These are phyloP conservation scores for Theileria sp. DNA, from an alignment of 169 alveolate genomes.

Conservation along the genomic window DNA sequence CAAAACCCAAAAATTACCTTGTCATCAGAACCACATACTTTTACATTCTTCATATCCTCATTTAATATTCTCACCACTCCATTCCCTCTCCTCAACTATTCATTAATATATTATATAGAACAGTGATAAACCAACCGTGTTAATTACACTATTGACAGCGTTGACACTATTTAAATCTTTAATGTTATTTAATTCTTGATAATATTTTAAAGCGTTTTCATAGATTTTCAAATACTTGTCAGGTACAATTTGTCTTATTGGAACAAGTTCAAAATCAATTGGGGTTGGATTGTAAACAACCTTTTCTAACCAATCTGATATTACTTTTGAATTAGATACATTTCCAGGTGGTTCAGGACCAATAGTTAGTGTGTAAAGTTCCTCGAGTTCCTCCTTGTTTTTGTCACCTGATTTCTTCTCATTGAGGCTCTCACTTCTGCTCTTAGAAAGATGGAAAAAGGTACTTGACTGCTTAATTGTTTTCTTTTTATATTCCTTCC, in stretches of 20 bases:
- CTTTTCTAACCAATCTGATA: slow-evolving; percentile 51
- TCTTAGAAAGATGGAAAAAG: slow-evolving; percentile 30
- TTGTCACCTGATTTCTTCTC: not conserved
- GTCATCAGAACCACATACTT: slow-evolving; percentile 25
- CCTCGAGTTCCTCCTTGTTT: slow-evolving; percentile 13
- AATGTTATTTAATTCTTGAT: slow-evolving; percentile 33
- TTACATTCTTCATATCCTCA: slow-evolving; percentile 20
- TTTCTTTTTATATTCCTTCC: slow-evolving; percentile 18
- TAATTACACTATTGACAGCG: not conserved
- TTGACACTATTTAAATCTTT: not conserved
- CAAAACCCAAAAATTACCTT: slow-evolving; percentile 48
- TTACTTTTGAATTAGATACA: slow-evolving; percentile 18
- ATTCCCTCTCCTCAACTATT: slow-evolving; percentile 41
- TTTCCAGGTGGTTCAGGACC: slow-evolving; percentile 64
- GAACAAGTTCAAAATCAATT: slow-evolving; percentile 33
- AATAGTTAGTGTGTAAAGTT: slow-evolving; percentile 43
- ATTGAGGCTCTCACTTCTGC: not conserved
- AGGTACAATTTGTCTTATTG: slow-evolving; percentile 32
- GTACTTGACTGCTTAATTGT: slow-evolving; percentile 8
- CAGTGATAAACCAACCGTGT: not conserved
- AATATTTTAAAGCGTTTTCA: slow-evolving; percentile 31
- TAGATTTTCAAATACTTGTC: slow-evolving; percentile 16
- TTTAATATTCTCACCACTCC: slow-evolving; percentile 10
- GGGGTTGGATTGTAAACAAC: slow-evolving; percentile 60
- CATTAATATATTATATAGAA: slow-evolving; percentile 22